Conservation (phyloP, 768 basidiomycete genomes). For the Termitomyces sp. region DNA sequence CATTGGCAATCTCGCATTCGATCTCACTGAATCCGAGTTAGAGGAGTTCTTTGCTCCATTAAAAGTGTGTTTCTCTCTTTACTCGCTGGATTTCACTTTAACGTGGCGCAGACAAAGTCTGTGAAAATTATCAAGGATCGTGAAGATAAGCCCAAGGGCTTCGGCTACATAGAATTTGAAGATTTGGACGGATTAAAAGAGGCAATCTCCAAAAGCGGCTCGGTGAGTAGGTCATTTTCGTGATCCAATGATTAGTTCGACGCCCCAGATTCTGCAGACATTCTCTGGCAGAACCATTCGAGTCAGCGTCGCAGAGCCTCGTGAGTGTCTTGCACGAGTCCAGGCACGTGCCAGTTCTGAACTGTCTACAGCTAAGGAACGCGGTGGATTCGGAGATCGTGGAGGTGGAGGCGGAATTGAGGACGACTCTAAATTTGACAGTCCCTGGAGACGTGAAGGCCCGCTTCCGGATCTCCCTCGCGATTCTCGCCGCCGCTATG, state of each 20-base stretch:
- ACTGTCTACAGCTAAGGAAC: constrained; percentile 63
- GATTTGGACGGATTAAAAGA: constrained; percentile 82
- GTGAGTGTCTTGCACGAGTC: constrained; percentile 44
- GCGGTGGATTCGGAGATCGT: constrained; percentile 40
- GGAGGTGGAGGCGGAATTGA: constrained; percentile 32
- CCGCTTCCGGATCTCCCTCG: constrained; percentile 72
- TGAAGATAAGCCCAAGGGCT: constrained; percentile 95
- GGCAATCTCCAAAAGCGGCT: constrained; percentile 66
- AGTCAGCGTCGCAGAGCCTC: constrained; percentile 93
- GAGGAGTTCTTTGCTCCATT: constrained; percentile 70
- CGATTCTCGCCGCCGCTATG: constrained; percentile 61
- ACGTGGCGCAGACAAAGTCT: constrained; percentile 54
- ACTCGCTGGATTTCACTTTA: neutral
- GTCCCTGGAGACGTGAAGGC: constrained; percentile 82
- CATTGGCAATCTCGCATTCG: constrained; percentile 92
- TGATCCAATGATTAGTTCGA: neutral
- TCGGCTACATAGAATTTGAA: constrained; percentile 96
- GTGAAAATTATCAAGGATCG: constrained; percentile 91
- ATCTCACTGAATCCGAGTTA: constrained; percentile 80
- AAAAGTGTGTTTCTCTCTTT: constrained; percentile 35
- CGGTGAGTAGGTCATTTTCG: constrained; percentile 38
- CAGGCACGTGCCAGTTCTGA: constrained; percentile 7
- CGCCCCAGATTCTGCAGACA: constrained; percentile 30
- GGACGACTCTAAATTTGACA: constrained; percentile 79
- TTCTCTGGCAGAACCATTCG: constrained; percentile 79